Conservation (phyloP, 768 basidiomycete genomes). For the Lyophyllum semitale region DNA sequence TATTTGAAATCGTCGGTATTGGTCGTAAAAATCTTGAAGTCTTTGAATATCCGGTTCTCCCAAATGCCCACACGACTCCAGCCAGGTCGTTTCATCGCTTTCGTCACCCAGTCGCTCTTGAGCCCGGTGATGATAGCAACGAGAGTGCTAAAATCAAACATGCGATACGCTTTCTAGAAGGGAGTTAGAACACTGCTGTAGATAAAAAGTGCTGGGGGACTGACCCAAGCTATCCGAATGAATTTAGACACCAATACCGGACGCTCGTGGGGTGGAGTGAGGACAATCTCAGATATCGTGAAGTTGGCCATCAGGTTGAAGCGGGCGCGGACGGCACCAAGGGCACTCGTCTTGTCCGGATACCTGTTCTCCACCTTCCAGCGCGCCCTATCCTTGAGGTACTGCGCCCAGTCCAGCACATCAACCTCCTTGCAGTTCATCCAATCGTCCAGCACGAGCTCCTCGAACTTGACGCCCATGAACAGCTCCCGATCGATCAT, state of each 20-base stretch:
- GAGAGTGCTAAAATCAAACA: conserved; percentile 77
- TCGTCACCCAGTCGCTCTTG: conserved; percentile 65
- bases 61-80: conserved; percentile 69
- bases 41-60: conserved; percentile 73
- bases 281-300: conserved; percentile 75
- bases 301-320: conserved; percentile 88
- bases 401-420: conserved; percentile 82
- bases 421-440: conserved; percentile 61
- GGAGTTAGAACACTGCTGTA: conserved; percentile 3
- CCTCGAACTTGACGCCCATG: conserved; percentile 83
- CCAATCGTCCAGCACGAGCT: conserved; percentile 79
- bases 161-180: conserved; percentile 73
- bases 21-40: conserved; percentile 68
- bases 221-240: conserved; percentile 83
- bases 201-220: conserved; percentile 24
- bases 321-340: conserved; percentile 74
- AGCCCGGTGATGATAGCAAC: conserved; percentile 82
- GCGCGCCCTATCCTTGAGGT: conserved; percentile 71
- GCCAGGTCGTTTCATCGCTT: conserved; percentile 60
- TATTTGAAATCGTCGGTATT: conserved; percentile 71
- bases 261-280: conserved; percentile 70
- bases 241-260: conserved; percentile 72
- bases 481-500: conserved; percentile 91
- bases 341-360: conserved; percentile 65
- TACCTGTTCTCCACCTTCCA: conserved; percentile 64